Evolutionary conservation across 257 asterid genomes (phyloP).

Genomic region (Buddleja alternifolia): DNA sequence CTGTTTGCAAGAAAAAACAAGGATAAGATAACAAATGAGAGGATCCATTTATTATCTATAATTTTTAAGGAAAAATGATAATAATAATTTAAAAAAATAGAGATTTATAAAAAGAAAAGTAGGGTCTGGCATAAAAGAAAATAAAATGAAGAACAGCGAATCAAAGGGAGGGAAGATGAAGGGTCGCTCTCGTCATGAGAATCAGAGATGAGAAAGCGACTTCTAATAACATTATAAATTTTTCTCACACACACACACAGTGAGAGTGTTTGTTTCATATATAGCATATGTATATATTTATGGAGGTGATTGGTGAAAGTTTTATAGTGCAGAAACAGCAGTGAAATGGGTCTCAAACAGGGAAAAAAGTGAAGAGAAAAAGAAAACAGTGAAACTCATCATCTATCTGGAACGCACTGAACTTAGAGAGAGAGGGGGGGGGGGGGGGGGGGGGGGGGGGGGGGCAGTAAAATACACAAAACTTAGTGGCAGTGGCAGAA

Average conservation of each 20-base stretch:
- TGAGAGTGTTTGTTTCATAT: background rate
- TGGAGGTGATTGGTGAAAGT: slow-evolving; percentile 25
- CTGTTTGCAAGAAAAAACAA: background rate
- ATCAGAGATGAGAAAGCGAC: slow-evolving; percentile 64
- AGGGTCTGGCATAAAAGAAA: background rate
- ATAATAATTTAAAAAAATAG: too few relatives aligned
- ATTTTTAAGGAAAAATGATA: too few relatives aligned
- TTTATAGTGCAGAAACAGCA: slow-evolving; percentile 36
- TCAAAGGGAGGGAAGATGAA: slow-evolving; percentile 38
- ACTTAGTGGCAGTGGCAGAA: background rate
- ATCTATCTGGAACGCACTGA: slow-evolving; percentile 25
- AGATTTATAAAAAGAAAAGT: background rate
- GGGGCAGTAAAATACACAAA: slow-evolving; percentile 11
- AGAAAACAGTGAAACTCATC: slow-evolving; percentile 29
- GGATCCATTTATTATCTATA: background rate
- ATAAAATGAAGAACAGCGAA: slow-evolving; percentile 9
- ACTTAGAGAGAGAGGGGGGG: background rate
- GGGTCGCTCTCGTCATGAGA: slow-evolving; percentile 67
- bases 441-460: background rate
- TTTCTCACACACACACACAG: slow-evolving; percentile 1
- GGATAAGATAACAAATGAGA: slow-evolving; percentile 9
- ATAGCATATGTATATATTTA: slow-evolving; percentile 28
- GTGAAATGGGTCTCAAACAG: slow-evolving; percentile 32
- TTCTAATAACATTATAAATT: slow-evolving; percentile 11
- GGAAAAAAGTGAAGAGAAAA: slow-evolving; percentile 5